These are phyloP conservation scores for Zygosaccharomyces pseudobailii DNA, from an alignment of 1,139 yeast species.

Conservation along the genomic window DNA sequence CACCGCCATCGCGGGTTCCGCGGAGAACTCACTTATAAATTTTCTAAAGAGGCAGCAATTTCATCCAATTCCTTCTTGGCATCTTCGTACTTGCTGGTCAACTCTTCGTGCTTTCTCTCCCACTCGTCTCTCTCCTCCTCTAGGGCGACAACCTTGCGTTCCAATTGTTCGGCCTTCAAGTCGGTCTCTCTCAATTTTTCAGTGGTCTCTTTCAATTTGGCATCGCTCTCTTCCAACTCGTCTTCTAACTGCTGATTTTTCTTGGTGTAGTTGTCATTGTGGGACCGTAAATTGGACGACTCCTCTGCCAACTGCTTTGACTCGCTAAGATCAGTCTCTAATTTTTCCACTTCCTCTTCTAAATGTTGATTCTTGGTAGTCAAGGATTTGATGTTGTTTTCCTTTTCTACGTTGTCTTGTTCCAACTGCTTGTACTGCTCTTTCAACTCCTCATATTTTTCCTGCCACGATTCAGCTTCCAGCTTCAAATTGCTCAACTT, in stretches of 20 bases:
- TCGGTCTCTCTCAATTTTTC: slow-evolving; percentile 94
- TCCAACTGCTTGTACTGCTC: slow-evolving; percentile 83
- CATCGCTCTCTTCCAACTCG: slow-evolving; percentile 89
- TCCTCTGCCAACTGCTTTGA: slow-evolving; percentile 90
- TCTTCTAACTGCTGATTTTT: slow-evolving; percentile 91
- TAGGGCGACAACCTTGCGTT: slow-evolving; percentile 87
- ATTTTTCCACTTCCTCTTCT: slow-evolving; percentile 86
- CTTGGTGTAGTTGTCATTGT: slow-evolving; percentile 87
- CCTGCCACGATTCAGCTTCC: slow-evolving; percentile 97
- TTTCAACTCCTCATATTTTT: slow-evolving; percentile 83
- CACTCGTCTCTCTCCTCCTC: slow-evolving; percentile 89
- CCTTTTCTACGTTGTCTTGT: slow-evolving; percentile 87
- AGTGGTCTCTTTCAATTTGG: slow-evolving; percentile 87
- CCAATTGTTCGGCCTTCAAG: slow-evolving; percentile 94
- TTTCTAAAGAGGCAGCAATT: slow-evolving; percentile 42
- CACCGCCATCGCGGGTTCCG: background rate
- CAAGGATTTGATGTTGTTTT: slow-evolving; percentile 89
- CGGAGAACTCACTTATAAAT: slow-evolving; percentile 16
- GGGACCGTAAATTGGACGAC: slow-evolving; percentile 81
- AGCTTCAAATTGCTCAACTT: slow-evolving; percentile 86
- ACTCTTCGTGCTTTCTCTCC: slow-evolving; percentile 89
- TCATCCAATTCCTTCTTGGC: slow-evolving; percentile 89
- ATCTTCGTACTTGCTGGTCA: slow-evolving; percentile 70
- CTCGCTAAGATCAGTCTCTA: slow-evolving; percentile 74
- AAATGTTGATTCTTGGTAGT: slow-evolving; percentile 87